Base-by-base conservation (phyloP, 163 green algal genomes). In the Chlorella variabilis region DNA sequence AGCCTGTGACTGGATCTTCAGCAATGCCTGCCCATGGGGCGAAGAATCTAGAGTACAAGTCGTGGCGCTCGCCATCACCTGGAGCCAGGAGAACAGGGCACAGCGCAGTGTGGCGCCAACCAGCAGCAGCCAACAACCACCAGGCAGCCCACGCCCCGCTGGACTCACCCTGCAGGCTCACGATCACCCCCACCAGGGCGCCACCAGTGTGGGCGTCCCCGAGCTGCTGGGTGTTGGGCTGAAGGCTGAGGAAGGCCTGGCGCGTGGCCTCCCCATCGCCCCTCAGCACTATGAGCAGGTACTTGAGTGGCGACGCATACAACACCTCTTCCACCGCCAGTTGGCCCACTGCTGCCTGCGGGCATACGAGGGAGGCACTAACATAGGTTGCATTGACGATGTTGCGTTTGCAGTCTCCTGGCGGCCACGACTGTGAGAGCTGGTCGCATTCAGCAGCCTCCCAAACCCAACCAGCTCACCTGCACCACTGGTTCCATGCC, bases 1-100 rank as follows among this genome's bases (percentile, higher is more conserved):
- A 71, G 42, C 94, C 93, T 0, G 93, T 97, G 20, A 96, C 94
- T 1, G 94, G 94, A 81, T 98, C 94, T 80, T 97, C 93, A 25
- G 87, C 68, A 18, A 97, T 93, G 34, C 93, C 93, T 20, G 84
- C 79, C 87, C 88, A 91, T 4, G 94, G 94, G 2, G 78, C 94
- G 66, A 98, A 98, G 87, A 97, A 98, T 2, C 94, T 85, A 17
- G 81, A 92, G 38, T 90, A 70, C 25, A 97, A 89, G 86, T 96
- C 88, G 49, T 87, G 78, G 36, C 25, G 62, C 23, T 25, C 29
- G 36, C 49, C 67, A 25, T 81, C 58, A 11, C 51, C 78, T 74
- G 65, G 18, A 56, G n/a, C 23, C 9, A 71, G 29, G 27, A 15
- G 17, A 4, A 20, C 27, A 67, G 6, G 17, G 27, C 8, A 20